phyloP scores from a whole-genome alignment of 345 rosid genomes.

The Sisymbrium irio region DNA sequence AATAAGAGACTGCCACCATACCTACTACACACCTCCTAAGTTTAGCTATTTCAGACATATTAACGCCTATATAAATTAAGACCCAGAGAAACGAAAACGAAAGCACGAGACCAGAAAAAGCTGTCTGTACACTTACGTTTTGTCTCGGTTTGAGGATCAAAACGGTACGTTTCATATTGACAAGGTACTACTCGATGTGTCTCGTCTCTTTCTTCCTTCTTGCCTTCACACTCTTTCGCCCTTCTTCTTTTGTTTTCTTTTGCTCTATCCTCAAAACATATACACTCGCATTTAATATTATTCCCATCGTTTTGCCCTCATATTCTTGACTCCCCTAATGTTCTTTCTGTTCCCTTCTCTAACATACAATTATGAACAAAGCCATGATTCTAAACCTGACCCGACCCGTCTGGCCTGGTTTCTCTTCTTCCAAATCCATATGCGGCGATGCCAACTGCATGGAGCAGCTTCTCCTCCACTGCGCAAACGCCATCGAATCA shows the following conservation, averaged over 20 bases:
- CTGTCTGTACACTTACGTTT: conserved; percentile 18
- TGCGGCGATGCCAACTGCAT: conserved; percentile 73
- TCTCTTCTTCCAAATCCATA: conserved; percentile 45
- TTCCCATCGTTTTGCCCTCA: neutral
- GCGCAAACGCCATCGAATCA: conserved; percentile 83
- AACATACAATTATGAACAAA: conserved; percentile 41
- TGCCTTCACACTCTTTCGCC: conserved; percentile 36
- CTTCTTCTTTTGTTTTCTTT: conserved; percentile 16
- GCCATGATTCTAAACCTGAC: conserved; percentile 41
- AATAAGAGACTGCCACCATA: neutral
- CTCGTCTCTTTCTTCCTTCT: conserved; percentile 65
- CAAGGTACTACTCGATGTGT: conserved; percentile 45
- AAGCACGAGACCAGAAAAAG: conserved; percentile 29
- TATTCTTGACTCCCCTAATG: neutral
- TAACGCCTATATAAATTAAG: conserved; percentile 9
- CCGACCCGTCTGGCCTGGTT: conserved; percentile 66
- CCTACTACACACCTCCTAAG: conserved; percentile 10
- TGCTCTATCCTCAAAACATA: neutral
- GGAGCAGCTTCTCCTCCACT: conserved; percentile 86
- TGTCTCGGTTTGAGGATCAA: conserved; percentile 6
- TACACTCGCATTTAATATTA: neutral
- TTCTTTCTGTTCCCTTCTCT: conserved; percentile 17
- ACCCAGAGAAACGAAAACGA: conserved; percentile 31
- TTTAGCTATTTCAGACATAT: conserved; percentile 30
- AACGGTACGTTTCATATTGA: conserved; percentile 57